These are phyloP conservation scores for Penicillium aurantiogriseum DNA, from an alignment of 2,329 filamentous ascomycete genomes.

Conservation along the genomic window DNA sequence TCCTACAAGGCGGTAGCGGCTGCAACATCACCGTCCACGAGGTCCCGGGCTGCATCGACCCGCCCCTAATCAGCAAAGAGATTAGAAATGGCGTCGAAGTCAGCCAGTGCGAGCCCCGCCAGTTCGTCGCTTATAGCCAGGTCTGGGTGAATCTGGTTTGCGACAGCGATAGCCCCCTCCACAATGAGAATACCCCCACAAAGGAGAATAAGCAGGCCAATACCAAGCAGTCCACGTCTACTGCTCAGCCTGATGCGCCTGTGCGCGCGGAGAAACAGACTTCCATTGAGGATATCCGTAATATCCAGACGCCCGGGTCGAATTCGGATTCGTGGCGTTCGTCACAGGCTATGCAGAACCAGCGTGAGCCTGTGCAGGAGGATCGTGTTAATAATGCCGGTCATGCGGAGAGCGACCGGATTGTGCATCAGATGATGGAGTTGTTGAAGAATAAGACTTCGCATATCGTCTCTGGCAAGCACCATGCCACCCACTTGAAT, in stretches of 20 bases:
- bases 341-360: constrained; percentile 7
- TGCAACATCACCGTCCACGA: constrained; percentile 38
- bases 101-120: constrained; percentile 26
- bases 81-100: constrained; percentile 22
- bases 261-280: constrained; percentile 13
- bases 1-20: constrained; percentile 10
- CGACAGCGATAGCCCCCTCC: constrained; percentile 9
- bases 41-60: constrained; percentile 32
- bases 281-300: constrained; percentile 6
- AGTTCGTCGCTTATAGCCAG: constrained; percentile 26
- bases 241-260: neutral
- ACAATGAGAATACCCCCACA: constrained; percentile 4
- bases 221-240: neutral
- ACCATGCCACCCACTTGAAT: constrained; percentile 14
- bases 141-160: constrained; percentile 36
- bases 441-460: constrained; percentile 15
- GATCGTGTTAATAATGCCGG: constrained; percentile 19
- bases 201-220: neutral
- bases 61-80: constrained; percentile 26
- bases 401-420: constrained; percentile 18
- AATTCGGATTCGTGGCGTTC: constrained; percentile 19
- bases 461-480: constrained; percentile 17
- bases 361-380: constrained; percentile 20
- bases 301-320: constrained; percentile 23
- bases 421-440: constrained; percentile 21